These are phyloP conservation scores for Rhododendron henanense DNA, from an alignment of 148 eudicot species.

Conservation along the genomic window DNA sequence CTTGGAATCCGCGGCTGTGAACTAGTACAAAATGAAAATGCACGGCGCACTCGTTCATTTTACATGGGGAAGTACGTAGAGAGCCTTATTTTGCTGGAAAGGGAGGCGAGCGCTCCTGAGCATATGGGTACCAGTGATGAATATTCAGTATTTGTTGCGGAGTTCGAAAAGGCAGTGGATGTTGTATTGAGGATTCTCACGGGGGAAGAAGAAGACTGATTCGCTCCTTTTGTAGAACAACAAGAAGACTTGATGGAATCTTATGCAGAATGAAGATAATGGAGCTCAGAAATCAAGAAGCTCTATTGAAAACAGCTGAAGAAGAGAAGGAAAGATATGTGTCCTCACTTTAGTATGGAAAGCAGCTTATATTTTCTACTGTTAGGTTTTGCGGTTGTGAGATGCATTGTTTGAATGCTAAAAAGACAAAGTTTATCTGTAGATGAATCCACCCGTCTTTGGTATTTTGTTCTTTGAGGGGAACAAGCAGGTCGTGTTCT, in stretches of 20 bases:
- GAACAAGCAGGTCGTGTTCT: not conserved
- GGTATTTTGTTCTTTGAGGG: not conserved
- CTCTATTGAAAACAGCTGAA: not conserved
- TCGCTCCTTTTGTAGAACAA: no score
- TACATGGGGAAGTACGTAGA: not conserved
- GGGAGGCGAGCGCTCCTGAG: not conserved
- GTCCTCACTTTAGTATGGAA: not conserved
- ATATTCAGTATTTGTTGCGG: no score
- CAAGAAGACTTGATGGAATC: no score
- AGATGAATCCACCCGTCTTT: not conserved
- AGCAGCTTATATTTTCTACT: not conserved
- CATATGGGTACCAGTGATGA: not conserved
- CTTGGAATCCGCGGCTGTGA: not conserved
- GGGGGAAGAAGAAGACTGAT: no score
- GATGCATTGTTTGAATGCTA: not conserved
- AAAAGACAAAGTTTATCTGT: no score
- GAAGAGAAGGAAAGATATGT: not conserved
- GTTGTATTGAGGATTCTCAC: no score
- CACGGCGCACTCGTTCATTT: not conserved
- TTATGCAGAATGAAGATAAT: no score
- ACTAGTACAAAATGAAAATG: not conserved
- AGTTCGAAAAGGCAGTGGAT: no score
- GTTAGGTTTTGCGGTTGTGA: not conserved
- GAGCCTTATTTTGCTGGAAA: not conserved
- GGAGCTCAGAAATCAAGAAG: no score